Evolutionary conservation across 2,329 filamentous ascomycete species (phyloP).

Genomic region (Cryphonectria japonica): DNA sequence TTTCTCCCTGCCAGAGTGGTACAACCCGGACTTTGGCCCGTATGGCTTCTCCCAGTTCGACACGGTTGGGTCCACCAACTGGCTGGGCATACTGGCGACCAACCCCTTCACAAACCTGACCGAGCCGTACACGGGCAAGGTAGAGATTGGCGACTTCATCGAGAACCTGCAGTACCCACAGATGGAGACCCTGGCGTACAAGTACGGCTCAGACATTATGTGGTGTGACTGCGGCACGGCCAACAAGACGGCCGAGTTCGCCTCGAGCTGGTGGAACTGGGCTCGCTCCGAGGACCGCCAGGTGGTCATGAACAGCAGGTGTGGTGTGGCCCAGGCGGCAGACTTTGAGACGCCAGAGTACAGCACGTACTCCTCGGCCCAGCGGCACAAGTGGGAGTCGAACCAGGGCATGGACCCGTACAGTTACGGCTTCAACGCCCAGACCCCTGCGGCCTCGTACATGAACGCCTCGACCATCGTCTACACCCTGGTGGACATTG

Average conservation of each 20-base stretch:
- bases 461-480: constrained; percentile 57
- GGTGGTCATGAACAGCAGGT: constrained; percentile 60
- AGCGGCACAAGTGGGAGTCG: constrained; percentile 62
- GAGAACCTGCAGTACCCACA: constrained; percentile 49
- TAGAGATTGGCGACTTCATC: constrained; percentile 47
- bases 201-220: constrained; percentile 51
- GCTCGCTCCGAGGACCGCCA: constrained; percentile 46
- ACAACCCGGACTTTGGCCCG: constrained; percentile 48
- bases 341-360: constrained; percentile 68
- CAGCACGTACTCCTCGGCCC: constrained; percentile 50
- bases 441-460: constrained; percentile 52
- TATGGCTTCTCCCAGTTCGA: constrained; percentile 47
- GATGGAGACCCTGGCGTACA: constrained; percentile 49
- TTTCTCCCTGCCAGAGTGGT: constrained; percentile 55
- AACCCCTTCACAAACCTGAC: constrained; percentile 48
- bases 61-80: constrained; percentile 37
- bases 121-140: constrained; percentile 48
- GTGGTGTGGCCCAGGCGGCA: constrained; percentile 52
- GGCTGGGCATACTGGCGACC: constrained; percentile 43
- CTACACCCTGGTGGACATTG: constrained; percentile 53
- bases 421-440: constrained; percentile 62
- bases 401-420: constrained; percentile 64
- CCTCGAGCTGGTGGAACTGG: constrained; percentile 47
- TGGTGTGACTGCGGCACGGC: constrained; percentile 53
- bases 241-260: constrained; percentile 47